phyloP scores from a whole-genome alignment of 306 rosid species.

The Nissolia schottii region DNA sequence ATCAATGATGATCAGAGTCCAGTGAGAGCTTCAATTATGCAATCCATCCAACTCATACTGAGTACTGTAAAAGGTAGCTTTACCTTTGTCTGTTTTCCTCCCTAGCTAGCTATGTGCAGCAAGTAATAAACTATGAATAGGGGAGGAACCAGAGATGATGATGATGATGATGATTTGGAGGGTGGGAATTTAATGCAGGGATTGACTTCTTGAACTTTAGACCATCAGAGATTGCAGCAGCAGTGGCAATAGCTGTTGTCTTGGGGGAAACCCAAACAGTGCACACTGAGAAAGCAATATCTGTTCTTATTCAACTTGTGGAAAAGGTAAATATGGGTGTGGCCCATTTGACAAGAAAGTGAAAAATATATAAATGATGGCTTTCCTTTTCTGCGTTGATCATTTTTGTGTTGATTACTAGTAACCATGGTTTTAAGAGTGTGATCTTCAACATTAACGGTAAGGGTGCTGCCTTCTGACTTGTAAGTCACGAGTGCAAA shows the following conservation, averaged over 20 bases:
- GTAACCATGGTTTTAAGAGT: too few relatives aligned
- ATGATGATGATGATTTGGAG: conserved; percentile 22
- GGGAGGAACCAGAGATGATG: neutral
- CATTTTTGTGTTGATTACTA: conserved; percentile 27
- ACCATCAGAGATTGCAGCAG: conserved; percentile 95
- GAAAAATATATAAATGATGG: conserved; percentile 11
- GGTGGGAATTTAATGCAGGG: conserved; percentile 72
- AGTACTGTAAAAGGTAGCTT: conserved; percentile 54
- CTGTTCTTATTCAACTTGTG: conserved; percentile 53
- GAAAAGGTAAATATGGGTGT: conserved; percentile 55
- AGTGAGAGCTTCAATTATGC: conserved; percentile 31
- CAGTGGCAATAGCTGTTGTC: conserved; percentile 66
- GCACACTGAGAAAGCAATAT: conserved; percentile 52
- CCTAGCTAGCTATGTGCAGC: neutral
- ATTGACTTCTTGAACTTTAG: conserved; percentile 78
- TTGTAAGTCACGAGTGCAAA: too few relatives aligned
- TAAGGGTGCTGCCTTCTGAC: too few relatives aligned
- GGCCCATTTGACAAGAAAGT: conserved; percentile 28
- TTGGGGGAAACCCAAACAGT: conserved; percentile 52
- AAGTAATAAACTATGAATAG: conserved; percentile 7
- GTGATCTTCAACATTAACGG: too few relatives aligned
- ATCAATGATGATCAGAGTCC: conserved; percentile 47
- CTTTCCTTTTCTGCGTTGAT: conserved; percentile 11
- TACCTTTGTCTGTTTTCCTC: neutral
- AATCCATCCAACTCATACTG: conserved; percentile 54